phyloP scores from a whole-genome alignment of 2,329 filamentous ascomycete species.

The Chrysosporium queenslandicum region DNA sequence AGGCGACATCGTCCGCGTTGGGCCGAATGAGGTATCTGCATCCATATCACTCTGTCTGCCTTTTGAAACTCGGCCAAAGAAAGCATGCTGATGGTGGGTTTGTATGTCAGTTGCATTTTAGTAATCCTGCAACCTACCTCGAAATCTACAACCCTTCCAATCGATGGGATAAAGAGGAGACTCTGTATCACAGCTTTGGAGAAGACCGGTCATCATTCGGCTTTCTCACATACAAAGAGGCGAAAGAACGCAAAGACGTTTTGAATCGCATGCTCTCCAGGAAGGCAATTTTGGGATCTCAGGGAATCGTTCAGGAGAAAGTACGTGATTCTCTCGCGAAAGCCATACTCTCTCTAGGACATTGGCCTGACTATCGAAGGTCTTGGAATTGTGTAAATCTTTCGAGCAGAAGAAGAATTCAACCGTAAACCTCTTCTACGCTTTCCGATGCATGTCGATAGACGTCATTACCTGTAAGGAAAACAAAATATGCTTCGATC shows the following conservation, averaged over 20 bases:
- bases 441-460: slow-evolving; percentile 12
- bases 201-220: slow-evolving; percentile 20
- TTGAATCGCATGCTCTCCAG: slow-evolving; percentile 18
- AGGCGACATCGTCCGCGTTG: slow-evolving; percentile 21
- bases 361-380: not conserved
- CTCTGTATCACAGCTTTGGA: slow-evolving; percentile 20
- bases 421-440: slow-evolving; percentile 2
- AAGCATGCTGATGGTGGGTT: slow-evolving; percentile 1
- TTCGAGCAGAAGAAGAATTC: not conserved
- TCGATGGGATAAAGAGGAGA: slow-evolving; percentile 21
- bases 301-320: slow-evolving; percentile 18
- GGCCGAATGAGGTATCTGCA: slow-evolving; percentile 19
- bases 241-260: slow-evolving; percentile 20
- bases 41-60: not conserved
- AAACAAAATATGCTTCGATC: not conserved
- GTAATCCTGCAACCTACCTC: slow-evolving; percentile 17
- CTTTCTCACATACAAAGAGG: slow-evolving; percentile 17
- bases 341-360: not conserved
- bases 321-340: slow-evolving; percentile 4
- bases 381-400: slow-evolving; percentile 5
- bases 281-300: slow-evolving; percentile 16
- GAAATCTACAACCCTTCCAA: slow-evolving; percentile 20
- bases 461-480: slow-evolving; percentile 19
- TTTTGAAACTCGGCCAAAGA: not conserved
- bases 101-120: slow-evolving; percentile 19